Conservation (phyloP, 306 rosid species). For the Acacia confusa region DNA sequence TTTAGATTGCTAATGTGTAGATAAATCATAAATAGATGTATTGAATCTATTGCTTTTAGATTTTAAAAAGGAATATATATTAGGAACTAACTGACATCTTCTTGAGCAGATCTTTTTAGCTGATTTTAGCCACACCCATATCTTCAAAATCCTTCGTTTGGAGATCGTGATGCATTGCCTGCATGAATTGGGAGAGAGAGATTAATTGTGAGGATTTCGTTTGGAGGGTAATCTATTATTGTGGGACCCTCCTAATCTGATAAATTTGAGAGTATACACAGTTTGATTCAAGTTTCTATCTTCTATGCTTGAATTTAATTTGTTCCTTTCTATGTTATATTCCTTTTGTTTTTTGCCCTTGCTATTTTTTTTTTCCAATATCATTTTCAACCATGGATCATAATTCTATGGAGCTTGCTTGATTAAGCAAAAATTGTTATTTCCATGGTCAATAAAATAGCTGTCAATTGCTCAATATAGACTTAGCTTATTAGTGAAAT, state of each 20-base stretch:
- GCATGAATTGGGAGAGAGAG: background rate
- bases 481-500: background rate
- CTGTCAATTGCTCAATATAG: background rate
- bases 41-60: conserved; percentile 16
- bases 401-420: background rate
- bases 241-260: background rate
- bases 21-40: background rate
- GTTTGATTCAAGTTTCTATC: background rate
- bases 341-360: too few relatives aligned
- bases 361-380: background rate
- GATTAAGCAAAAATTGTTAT: background rate
- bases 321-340: background rate
- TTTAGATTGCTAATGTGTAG: conserved; percentile 36
- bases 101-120: background rate
- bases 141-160: background rate
- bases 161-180: background rate
- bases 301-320: background rate
- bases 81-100: background rate
- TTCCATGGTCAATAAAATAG: background rate
- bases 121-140: background rate
- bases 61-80: conserved; percentile 9
- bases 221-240: background rate
- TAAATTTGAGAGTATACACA: background rate
- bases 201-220: background rate
- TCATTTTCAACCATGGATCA: background rate